Conservation (phyloP, 2,329 filamentous ascomycete species). For the Mycosphaerelloides madeirae region DNA sequence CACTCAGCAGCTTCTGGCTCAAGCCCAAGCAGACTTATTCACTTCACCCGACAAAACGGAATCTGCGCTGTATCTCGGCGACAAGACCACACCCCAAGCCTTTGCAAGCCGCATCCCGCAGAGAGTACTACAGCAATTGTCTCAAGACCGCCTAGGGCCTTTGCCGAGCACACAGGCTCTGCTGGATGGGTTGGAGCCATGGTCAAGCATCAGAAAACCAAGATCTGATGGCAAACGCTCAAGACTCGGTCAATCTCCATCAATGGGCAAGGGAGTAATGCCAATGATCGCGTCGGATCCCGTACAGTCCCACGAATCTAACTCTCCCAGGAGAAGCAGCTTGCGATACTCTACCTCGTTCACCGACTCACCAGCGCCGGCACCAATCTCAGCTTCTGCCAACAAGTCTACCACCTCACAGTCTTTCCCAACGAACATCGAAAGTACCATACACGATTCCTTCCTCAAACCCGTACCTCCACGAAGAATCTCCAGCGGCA, state of each 20-base stretch:
- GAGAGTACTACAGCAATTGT: constrained; percentile 17
- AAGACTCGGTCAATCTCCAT: constrained; percentile 14
- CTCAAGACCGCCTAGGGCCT: constrained; percentile 19
- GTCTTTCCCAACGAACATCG: not conserved
- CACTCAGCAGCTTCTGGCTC: constrained; percentile 26
- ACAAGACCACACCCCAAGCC: constrained; percentile 25
- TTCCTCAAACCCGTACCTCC: not conserved
- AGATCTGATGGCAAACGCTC: constrained; percentile 7
- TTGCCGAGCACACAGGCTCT: constrained; percentile 43
- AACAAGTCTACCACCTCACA: not conserved
- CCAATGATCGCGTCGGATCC: constrained; percentile 4
- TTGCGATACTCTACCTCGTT: constrained; percentile 22
- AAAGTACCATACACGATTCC: not conserved
- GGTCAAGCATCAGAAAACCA: constrained; percentile 41
- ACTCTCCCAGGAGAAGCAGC: constrained; percentile 18
- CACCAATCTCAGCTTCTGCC: not conserved
- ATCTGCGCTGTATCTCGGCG: constrained; percentile 7
- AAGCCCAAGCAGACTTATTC: constrained; percentile 28
- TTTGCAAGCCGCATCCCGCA: constrained; percentile 23
- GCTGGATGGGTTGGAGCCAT: constrained; percentile 38
- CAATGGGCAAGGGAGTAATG: constrained; percentile 3
- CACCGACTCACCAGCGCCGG: constrained; percentile 10
- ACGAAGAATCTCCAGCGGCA: not conserved
- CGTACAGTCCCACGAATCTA: constrained; percentile 2
- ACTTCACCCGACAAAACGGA: constrained; percentile 25